Conservation (phyloP, 495 filamentous ascomycete genomes). For the Beverwykella pulmonaria region DNA sequence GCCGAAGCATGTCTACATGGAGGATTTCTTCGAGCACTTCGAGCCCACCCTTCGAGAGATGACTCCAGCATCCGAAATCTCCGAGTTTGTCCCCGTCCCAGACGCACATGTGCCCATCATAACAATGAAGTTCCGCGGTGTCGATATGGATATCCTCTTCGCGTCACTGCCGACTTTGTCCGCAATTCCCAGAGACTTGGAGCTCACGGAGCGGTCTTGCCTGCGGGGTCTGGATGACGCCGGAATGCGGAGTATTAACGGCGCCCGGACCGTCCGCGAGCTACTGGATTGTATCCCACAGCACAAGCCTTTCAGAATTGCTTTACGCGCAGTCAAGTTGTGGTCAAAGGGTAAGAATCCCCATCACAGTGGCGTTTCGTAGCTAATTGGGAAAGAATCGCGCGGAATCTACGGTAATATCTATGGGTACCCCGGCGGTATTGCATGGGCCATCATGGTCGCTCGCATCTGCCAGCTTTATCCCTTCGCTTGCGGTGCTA, state of each 20-base stretch:
- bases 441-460: conserved; percentile 97
- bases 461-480: conserved; percentile 97
- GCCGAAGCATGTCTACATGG: conserved; percentile 79
- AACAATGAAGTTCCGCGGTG: conserved; percentile 85
- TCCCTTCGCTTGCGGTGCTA: conserved; percentile 82
- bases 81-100: conserved; percentile 80
- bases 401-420: conserved; percentile 94
- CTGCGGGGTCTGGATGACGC: conserved; percentile 83
- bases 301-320: conserved; percentile 81
- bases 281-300: conserved; percentile 88
- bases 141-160: conserved; percentile 95
- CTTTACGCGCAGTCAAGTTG: conserved; percentile 87
- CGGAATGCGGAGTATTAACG: conserved; percentile 86
- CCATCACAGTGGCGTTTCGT: not conserved
- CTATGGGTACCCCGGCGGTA: conserved; percentile 92
- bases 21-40: conserved; percentile 90
- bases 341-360: conserved; percentile 78
- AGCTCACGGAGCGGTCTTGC: conserved; percentile 78
- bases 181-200: conserved; percentile 71
- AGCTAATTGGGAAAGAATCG: conserved; percentile 45
- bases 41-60: conserved; percentile 73
- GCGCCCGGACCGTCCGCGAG: conserved; percentile 89
- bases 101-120: conserved; percentile 96
- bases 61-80: conserved; percentile 73
- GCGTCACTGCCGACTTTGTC: conserved; percentile 67